Percentiles rank a stretch among this genome's conserved stretches.
These are phyloP conservation scores for Pseudomassariella vexata DNA, from an alignment of 2,329 filamentous ascomycete species.

Conservation along the genomic window DNA sequence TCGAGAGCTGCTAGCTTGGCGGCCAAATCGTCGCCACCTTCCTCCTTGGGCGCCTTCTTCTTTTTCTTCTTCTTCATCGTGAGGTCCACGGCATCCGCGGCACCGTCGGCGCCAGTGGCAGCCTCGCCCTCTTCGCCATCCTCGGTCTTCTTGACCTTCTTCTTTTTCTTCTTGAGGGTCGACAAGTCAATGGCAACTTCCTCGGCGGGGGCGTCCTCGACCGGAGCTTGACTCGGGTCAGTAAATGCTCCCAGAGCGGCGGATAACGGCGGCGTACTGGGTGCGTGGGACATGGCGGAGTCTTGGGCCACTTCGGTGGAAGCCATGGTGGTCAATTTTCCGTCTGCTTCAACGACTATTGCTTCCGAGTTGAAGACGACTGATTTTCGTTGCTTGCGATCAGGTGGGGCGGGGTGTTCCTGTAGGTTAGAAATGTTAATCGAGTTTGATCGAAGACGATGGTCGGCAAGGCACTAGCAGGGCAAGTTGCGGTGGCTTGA, in stretches of 20 bases:
- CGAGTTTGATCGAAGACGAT: conserved; percentile 7
- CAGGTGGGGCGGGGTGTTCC: conserved; percentile 25
- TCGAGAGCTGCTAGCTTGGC: conserved; percentile 58
- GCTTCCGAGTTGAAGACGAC: conserved; percentile 89
- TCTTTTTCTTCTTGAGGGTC: conserved; percentile 72
- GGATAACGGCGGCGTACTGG: conserved; percentile 57
- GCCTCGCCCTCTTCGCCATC: conserved; percentile 44
- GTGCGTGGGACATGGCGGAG: conserved; percentile 73
- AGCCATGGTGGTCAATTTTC: conserved; percentile 72
- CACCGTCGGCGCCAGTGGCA: conserved; percentile 43
- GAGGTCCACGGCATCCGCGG: conserved; percentile 55
- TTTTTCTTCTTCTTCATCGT: conserved; percentile 81
- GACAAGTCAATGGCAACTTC: conserved; percentile 63
- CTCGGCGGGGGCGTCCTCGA: conserved; percentile 27
- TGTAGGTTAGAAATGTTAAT: conserved; percentile 22
- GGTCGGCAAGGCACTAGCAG: too few relatives aligned
- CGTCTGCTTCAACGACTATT: conserved; percentile 83
- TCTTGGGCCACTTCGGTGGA: conserved; percentile 70
- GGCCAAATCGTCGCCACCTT: conserved; percentile 47
- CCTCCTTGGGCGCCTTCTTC: conserved; percentile 36
- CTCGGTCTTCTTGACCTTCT: conserved; percentile 53
- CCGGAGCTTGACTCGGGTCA: conserved; percentile 39
- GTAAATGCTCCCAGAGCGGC: conserved; percentile 50
- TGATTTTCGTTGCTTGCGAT: conserved; percentile 80
- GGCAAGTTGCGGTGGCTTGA: too few relatives aligned